Evolutionary conservation across 225 moss, liverwort and hornwort species (phyloP), one percentile per base, ranked within the genome.

Genomic region (Marchantia paleacea): DNA sequence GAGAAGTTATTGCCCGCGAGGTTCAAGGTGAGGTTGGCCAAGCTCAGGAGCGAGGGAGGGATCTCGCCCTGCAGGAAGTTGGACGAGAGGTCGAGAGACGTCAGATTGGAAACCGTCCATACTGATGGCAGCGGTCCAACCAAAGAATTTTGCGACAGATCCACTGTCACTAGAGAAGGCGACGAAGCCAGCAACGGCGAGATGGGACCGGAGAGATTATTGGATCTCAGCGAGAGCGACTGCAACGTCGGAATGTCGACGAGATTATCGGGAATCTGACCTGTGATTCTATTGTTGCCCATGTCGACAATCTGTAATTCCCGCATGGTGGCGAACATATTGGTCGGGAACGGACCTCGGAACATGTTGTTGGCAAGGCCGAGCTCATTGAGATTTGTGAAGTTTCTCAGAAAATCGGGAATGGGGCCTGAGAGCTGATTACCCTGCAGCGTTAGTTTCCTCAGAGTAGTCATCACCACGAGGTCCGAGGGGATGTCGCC

Each of bases 11-110:
- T 88, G 7, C 66, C 49, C 0, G 80, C 69, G 8, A 88, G 47
- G 47, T 74, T 88, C 70, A 88, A 72, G 26, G 26, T 63, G 22
- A 81, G 66, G 7, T 57, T 66, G 55, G 53, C 62, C 54, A 85
- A 51, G 49, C 54, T 81, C 26, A 85, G 47, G 75, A 88, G 67
- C 6, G 60, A 69, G 1, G 31, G 15, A 51, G 88, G 88, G 20
- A 88, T 76, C 64, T 80, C 62, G 58, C 88, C 88, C 14, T 82
- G 84, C 30, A 88, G 75, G 50, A 80, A 75, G 67, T 88, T 88
- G 7, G 70, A 57, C 19, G 88, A 88, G 29, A 88, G 79, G 70
- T 88, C 83, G 12, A 88, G 79, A 47, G 71, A 52, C 3, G 88
- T 85, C 52, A 88, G 47, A 64, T 88, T 83, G 11, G 88, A 65